These are phyloP conservation scores for Trichoderma brevicompactum DNA, from an alignment of 2,329 filamentous ascomycete species.

Conservation along the genomic window DNA sequence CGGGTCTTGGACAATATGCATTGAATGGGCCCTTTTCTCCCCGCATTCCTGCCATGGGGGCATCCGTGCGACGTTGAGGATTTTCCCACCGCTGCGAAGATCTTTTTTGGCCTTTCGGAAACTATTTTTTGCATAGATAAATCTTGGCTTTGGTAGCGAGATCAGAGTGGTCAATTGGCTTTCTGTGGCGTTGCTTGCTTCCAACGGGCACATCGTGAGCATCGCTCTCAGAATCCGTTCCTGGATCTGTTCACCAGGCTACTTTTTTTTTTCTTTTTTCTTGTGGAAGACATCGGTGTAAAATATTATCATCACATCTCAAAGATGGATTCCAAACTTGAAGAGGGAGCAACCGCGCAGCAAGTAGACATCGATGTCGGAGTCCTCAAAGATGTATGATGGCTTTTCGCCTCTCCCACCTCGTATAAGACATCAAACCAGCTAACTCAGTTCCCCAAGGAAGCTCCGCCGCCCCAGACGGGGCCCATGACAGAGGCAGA, in stretches of 20 bases:
- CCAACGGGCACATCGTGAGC: neutral
- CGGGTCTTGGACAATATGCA: neutral
- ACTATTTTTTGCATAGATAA: neutral
- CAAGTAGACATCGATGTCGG: conserved; percentile 18
- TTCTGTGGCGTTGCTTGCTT: neutral
- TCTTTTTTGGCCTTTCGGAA: neutral
- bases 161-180: neutral
- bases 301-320: neutral
- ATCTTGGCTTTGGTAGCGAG: neutral
- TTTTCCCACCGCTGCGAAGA: neutral
- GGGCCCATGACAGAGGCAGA: conserved; percentile 39
- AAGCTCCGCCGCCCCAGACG: conserved; percentile 28
- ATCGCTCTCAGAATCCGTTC: neutral
- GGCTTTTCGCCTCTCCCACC: neutral
- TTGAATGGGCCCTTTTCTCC: neutral
- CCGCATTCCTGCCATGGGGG: conserved; percentile 6
- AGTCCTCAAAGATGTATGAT: conserved; percentile 25
- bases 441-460: conserved; percentile 4
- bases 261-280: neutral
- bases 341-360: conserved; percentile 8
- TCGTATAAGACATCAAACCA: neutral
- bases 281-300: neutral
- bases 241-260: too few relatives aligned
- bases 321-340: conserved; percentile 27
- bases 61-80: neutral